Evolutionary conservation across 2,329 filamentous ascomycete species (phyloP), one percentile per base, ranked within the genome.

Genomic region (Dactylellina sp.): DNA sequence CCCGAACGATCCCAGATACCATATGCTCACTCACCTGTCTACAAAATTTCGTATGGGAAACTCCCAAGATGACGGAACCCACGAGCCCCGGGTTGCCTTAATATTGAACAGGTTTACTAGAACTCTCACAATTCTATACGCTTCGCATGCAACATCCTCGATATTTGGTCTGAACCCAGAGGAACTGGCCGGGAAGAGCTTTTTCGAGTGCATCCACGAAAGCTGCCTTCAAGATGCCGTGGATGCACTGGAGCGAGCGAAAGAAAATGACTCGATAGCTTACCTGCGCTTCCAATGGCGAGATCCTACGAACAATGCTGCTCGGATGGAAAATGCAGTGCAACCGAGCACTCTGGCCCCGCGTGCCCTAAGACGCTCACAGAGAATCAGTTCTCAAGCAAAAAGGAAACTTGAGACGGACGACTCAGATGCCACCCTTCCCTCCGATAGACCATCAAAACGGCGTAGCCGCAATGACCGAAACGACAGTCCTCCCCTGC

Each of bases 191-290:
- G 88, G 91, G 44, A 89, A 89, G 77, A 93, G 91, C 80, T 96
- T 96, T 80, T 96, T 96, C 80, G 91, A 92, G 78, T 94, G 91
- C 79, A 95, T 96, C 56, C 87, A 91, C 66, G 88, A 91, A 77
- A 89, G 88, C 74, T 95, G 91, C 77, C 83, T 95, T 25, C 83
- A 86, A 7, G 91, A 95, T 77, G 91, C 91, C 2, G 87, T 94
- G 35, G 86, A 88, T 75, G 93, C 90, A 78, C 82, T 96, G 32
- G 92, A 96, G 81, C 90, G 90, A 76, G 92, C 92, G 20, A 96
- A 96, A 80, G 89, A 90, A 25, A 96, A 96, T 78, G 91, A 96
- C 80, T 96, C 92, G 1, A 95, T 96, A 78, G 92, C 92, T 1
- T 96, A 96, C 78, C 84, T 96, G 71, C 89, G 92, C 16, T 96